phyloP scores from a whole-genome alignment of 2,329 filamentous ascomycete genomes.

The Aspergillus ochraceoroseus region DNA sequence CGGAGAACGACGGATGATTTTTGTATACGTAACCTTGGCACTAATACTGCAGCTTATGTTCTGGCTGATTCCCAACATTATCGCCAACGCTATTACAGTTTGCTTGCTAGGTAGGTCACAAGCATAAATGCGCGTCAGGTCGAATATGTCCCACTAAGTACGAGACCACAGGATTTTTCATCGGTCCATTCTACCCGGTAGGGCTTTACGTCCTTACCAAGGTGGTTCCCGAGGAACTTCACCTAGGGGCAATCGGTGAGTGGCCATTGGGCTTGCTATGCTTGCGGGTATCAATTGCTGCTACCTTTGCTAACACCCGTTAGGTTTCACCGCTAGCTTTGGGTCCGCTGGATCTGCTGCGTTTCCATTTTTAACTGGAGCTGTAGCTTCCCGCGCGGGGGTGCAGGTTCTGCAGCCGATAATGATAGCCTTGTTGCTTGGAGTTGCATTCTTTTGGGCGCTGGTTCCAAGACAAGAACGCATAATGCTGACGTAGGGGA shows the following conservation, averaged over 20 bases:
- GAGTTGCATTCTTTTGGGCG: conserved; percentile 23
- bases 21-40: conserved; percentile 20
- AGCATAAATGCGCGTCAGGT: neutral
- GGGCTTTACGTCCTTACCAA: conserved; percentile 24
- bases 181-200: conserved; percentile 27
- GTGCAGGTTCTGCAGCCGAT: conserved; percentile 26
- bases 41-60: conserved; percentile 22
- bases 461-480: conserved; percentile 18
- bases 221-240: conserved; percentile 22
- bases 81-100: conserved; percentile 23
- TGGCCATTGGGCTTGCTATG: neutral
- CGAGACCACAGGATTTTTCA: conserved; percentile 26
- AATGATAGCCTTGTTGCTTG: conserved; percentile 22
- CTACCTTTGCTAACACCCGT: conserved; percentile 7
- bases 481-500: conserved; percentile 9
- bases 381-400: conserved; percentile 23
- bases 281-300: too few relatives aligned
- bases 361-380: conserved; percentile 25
- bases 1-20: conserved; percentile 25
- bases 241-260: conserved; percentile 23
- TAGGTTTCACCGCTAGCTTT: conserved; percentile 25
- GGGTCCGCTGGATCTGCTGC: conserved; percentile 24
- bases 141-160: too few relatives aligned
- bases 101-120: conserved; percentile 22
- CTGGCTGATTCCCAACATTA: conserved; percentile 23